Conservation (phyloP, 139 green algal genomes). For the Deuterostichococcus epilithicus region DNA sequence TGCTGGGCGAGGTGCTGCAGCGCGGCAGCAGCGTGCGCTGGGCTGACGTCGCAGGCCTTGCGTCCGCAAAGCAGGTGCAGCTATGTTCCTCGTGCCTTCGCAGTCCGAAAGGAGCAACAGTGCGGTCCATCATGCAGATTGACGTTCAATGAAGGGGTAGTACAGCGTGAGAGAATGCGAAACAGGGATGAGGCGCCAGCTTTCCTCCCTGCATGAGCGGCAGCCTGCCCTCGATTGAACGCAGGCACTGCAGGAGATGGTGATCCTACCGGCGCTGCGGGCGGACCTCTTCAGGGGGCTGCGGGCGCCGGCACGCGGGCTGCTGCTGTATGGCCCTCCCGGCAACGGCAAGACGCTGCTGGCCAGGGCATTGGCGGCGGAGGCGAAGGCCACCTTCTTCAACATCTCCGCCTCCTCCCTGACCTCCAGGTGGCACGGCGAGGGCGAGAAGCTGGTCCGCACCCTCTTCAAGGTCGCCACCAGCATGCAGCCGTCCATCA, state of each 20-base stretch:
- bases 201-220: background rate
- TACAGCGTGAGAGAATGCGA: no score
- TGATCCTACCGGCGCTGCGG: slow-evolving; percentile 64
- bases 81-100: background rate
- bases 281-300: slow-evolving; percentile 71
- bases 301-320: slow-evolving; percentile 64
- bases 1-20: slow-evolving; percentile 67
- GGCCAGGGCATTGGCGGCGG: slow-evolving; percentile 54
- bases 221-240: background rate
- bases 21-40: slow-evolving; percentile 45
- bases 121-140: background rate
- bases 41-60: slow-evolving; percentile 68
- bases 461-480: slow-evolving; percentile 62
- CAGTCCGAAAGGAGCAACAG: background rate
- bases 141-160: background rate
- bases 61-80: slow-evolving; percentile 52
- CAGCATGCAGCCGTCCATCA: slow-evolving; percentile 66
- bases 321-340: slow-evolving; percentile 84
- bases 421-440: slow-evolving; percentile 84
- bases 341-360: slow-evolving; percentile 41
- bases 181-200: no score
- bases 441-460: slow-evolving; percentile 89
- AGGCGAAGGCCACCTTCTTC: slow-evolving; percentile 77
- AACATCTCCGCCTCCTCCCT: slow-evolving; percentile 76
- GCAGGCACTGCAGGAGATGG: slow-evolving; percentile 68